A percentile compares a stretch with the other conserved stretches of the same genome.
Conservation (phyloP, 2,329 filamentous ascomycete species). For the Alternaria atra region DNA sequence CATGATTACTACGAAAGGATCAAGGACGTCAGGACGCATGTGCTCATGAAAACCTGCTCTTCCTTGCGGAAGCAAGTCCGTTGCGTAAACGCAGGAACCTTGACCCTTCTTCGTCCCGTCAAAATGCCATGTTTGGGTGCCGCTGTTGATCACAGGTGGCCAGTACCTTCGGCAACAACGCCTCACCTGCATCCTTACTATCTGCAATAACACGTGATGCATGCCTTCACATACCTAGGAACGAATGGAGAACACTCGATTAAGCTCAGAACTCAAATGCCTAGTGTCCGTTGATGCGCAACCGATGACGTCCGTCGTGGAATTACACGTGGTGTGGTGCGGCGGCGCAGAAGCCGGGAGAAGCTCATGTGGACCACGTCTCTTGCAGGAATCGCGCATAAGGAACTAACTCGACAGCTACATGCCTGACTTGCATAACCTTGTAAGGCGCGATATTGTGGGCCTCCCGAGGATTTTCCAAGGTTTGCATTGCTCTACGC, state of each 20-base stretch:
- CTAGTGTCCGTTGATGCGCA: conserved; percentile 15
- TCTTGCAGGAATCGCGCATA: conserved; percentile 11
- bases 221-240: conserved; percentile 7
- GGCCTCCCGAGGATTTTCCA: conserved; percentile 13
- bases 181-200: not conserved
- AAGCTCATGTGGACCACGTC: conserved; percentile 4
- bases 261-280: not conserved
- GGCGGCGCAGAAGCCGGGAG: conserved; percentile 13
- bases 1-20: not conserved
- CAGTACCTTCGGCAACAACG: not conserved
- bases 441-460: conserved; percentile 12
- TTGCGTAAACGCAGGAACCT: not conserved
- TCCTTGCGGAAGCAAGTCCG: not conserved
- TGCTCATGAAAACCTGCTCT: not conserved
- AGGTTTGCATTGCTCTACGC: conserved; percentile 13
- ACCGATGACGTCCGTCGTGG: conserved; percentile 8
- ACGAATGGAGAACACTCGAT: not conserved
- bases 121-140: not conserved
- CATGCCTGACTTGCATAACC: conserved; percentile 10
- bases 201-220: conserved; percentile 9
- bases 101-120: not conserved
- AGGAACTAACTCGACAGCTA: conserved; percentile 7
- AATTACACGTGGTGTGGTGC: conserved; percentile 8
- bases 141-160: not conserved
- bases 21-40: not conserved